phyloP scores from a whole-genome alignment of 2,329 filamentous ascomycete genomes.

The Ilyonectria mors-panacis region DNA sequence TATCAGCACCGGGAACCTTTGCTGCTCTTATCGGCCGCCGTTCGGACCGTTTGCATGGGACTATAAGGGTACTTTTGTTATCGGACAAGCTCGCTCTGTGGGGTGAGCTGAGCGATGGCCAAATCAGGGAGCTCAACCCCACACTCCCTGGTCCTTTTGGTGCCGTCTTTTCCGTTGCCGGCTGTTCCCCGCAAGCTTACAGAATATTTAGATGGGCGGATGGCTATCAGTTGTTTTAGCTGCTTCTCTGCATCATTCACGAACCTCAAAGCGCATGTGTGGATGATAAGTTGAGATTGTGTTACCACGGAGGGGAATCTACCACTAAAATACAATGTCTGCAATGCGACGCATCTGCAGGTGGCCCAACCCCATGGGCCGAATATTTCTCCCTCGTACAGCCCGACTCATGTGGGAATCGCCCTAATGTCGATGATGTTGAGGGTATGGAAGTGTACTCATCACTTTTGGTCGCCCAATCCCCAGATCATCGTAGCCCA shows the following conservation, averaged over 20 bases:
- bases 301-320: background rate
- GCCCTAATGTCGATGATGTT: too few relatives aligned
- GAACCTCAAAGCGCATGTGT: too few relatives aligned
- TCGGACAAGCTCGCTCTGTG: background rate
- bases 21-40: background rate
- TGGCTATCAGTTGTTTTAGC: background rate
- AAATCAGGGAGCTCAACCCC: slow-evolving; percentile 4
- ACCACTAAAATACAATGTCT: too few relatives aligned
- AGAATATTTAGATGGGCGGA: background rate
- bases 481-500: background rate
- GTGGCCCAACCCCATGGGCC: too few relatives aligned
- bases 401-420: too few relatives aligned
- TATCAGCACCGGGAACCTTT: background rate
- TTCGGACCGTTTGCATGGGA: background rate
- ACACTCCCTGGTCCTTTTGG: background rate
- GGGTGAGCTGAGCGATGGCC: background rate
- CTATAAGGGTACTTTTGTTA: slow-evolving; percentile 1
- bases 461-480: background rate
- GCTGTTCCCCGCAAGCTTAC: background rate
- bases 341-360: too few relatives aligned
- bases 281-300: background rate
- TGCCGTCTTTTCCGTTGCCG: background rate
- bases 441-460: background rate
- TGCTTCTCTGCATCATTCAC: too few relatives aligned
- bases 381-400: too few relatives aligned